Evolutionary conservation across 1,284 basidiomycete genomes (phyloP), one percentile per base, ranked within the genome.

Genomic region (Lentinula novae-zelandiae): DNA sequence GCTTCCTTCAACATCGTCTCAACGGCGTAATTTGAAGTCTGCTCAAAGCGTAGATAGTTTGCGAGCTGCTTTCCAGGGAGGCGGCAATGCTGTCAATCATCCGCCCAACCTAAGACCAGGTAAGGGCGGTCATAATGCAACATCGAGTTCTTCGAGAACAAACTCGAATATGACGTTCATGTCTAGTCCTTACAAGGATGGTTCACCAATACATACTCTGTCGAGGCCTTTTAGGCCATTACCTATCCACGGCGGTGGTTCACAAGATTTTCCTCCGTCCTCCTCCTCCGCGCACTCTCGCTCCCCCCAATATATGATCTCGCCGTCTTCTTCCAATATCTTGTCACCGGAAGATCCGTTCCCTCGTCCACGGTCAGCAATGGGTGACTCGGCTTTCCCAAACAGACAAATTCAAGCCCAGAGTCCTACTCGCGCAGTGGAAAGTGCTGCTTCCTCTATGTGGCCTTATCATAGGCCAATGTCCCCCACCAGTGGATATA

Each of bases 31-130:
- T 22, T 70, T 67, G 15, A 80, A 79, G 62, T 73, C 68, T 46
- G 72, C 81, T 9, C 86, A 85, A 72, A 87, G 85, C 65, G 82
- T 86, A 77, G 81, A 81, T 64, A 82, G 84, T 63, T 72, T 87
- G 50, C 76, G 81, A 53, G 73, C 69, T 52, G 66, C 33, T 3
- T 53, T 42, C 33, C 40, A 46, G 12, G 27, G 53, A 40, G 40
- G 42, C 6, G 40, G 58, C 38, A 50, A 17, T 58, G 27, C 17
- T 6, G 15, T 51, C 9, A 57, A 51, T 22, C 70, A 76, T 61
- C 77, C 76, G n/a, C 59, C 73, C 4, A 76, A 63, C 60, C 68
- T 76, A 40, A 74, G 72, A 63, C 72, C 78, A 58, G 76, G 75
- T 40, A 54, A 48, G 33, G 20, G 44, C n/a, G 44, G 44, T 8